Evolutionary conservation across 495 filamentous ascomycete genomes (phyloP), one percentile per base, ranked within the genome.

Genomic region (Xylaria venustula): DNA sequence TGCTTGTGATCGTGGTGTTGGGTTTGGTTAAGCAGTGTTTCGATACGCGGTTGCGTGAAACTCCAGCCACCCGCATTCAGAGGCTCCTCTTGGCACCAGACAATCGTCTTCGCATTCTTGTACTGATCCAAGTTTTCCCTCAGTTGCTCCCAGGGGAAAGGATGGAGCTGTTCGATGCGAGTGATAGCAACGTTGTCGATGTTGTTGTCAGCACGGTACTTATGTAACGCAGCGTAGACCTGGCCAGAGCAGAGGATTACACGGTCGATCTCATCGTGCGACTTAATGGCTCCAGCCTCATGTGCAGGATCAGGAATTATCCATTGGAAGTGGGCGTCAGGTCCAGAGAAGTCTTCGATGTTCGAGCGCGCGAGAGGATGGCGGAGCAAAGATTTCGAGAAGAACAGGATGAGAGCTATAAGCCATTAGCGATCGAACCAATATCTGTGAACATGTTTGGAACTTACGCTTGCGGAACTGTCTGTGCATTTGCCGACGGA

Each of bases 401-500:
- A 98, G 87, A 98, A 98, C 66, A 96, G 85, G 65, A 98, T 84
- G 50, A 98, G 85, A 57, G 94, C 91, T 96, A 67, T 19, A 58
- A 20, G 11, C 36, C 6, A 36, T 60, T 45, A 52, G 47, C 23
- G 12, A 52, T 12, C 28, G 19, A 22, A 15, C n/a, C 17, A 32
- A 12, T 34, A 45, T 1, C 14, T 19, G 45, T 28, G 5, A 7
- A 30, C 6, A 1, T 41, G 4, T 40, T 22, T 1, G 26, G 28
- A 44, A 85, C 90, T 82, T 86, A 94, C 91, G 94, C 80, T 98
- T 98, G 73, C 94, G 86, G 88, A 98, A 98, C 77, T 98, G 94
- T 60, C 94, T 83, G 83, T 98, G 92, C 86, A 98, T 96, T 81
- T 98, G 94, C 75, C 94, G 84, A 73, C 94, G 88, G 59, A 98